Conservation (phyloP, 1,139 yeast species). For the Protomyces pachydermus region DNA sequence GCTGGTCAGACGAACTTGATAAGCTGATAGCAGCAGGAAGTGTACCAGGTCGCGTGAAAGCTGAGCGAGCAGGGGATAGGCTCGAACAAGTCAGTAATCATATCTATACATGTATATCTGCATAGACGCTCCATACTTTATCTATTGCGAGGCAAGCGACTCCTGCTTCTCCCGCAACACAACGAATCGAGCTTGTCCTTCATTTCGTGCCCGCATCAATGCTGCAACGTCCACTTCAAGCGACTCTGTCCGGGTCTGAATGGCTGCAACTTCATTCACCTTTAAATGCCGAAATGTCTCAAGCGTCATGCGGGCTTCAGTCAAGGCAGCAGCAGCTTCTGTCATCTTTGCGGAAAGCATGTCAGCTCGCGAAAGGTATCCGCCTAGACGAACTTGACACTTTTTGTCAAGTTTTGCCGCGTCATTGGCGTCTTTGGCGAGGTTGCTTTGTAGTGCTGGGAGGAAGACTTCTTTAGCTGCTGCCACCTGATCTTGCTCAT, state of each 20-base stretch:
- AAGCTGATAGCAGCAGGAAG: background rate
- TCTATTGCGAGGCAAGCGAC: background rate
- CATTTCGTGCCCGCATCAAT: background rate
- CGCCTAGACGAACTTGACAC: conserved; percentile 39
- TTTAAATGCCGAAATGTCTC: conserved; percentile 14
- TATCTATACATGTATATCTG: background rate
- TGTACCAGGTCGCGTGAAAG: background rate
- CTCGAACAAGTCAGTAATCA: background rate
- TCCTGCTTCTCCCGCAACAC: conserved; percentile 1
- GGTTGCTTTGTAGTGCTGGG: conserved; percentile 16
- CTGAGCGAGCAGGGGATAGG: background rate
- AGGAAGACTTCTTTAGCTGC: background rate
- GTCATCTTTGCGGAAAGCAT: conserved; percentile 17
- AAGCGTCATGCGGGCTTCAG: conserved; percentile 13
- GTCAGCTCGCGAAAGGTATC: conserved; percentile 36
- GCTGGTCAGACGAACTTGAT: conserved; percentile 49
- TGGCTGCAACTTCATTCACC: conserved; percentile 9
- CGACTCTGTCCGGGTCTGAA: conserved; percentile 7
- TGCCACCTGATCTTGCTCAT: background rate
- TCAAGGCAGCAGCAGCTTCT: conserved; percentile 27
- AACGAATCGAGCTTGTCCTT: conserved; percentile 11
- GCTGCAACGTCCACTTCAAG: background rate
- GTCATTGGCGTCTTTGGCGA: conserved; percentile 36
- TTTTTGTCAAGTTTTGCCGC: conserved; percentile 42
- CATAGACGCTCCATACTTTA: background rate